These are phyloP conservation scores for Mycena chlorophos DNA, from an alignment of 768 basidiomycete species.

Conservation along the genomic window DNA sequence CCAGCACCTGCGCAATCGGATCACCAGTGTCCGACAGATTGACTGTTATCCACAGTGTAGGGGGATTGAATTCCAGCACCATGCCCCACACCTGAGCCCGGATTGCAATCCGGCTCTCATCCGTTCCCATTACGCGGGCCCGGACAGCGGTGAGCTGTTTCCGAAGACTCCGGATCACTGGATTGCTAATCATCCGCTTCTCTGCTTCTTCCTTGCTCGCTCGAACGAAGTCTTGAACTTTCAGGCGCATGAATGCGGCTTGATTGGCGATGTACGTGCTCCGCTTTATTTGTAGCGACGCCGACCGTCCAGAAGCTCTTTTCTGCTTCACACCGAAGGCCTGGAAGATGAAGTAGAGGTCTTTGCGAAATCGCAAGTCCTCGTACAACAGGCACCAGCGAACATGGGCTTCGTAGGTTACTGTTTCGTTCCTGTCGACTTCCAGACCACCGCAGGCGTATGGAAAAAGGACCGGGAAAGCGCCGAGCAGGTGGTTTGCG, in stretches of 20 bases:
- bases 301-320: not conserved
- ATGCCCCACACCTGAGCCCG: not conserved
- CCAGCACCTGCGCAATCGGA: not conserved
- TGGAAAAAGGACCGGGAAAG: conserved; percentile 31
- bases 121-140: not conserved
- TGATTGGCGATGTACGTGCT: not conserved
- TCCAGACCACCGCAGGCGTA: conserved; percentile 37
- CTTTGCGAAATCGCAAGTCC: conserved; percentile 31
- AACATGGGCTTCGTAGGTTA: conserved; percentile 28
- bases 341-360: not conserved
- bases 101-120: not conserved
- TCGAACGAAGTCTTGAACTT: not conserved
- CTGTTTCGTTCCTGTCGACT: not conserved
- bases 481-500: conserved; percentile 22
- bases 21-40: not conserved
- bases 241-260: not conserved
- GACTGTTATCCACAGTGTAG: not conserved
- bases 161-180: not conserved
- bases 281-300: not conserved
- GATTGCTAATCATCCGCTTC: not conserved
- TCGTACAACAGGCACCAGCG: conserved; percentile 30
- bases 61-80: not conserved
- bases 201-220: not conserved
- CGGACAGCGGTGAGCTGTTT: not conserved
- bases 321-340: not conserved